Base-by-base conservation (phyloP, 768 basidiomycete genomes). In the Boletus subparvulus region DNA sequence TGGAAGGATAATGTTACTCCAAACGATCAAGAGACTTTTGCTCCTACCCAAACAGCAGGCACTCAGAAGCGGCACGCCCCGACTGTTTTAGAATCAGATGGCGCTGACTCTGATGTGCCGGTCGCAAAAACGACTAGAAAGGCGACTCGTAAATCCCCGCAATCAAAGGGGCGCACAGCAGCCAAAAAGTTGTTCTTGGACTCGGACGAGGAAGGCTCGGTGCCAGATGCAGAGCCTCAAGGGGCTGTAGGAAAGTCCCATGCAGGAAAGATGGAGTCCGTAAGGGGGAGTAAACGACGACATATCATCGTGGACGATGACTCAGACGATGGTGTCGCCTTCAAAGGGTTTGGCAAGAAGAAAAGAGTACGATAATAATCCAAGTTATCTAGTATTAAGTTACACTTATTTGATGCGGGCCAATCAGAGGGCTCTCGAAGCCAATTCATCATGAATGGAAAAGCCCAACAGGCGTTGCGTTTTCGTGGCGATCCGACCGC, bases 401-500 rank as follows among this genome's bases (percentile, higher is more conserved):
- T 59, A 61, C 42, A 11, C 4, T 3, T 30, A 43, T 55, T 26
- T 47, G 37, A 44, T 28, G 7, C 28, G 28, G 8, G 8, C 6
- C 24, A 13, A 30, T 43, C 55, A 60, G 33, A 28, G 39, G 2
- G 46, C n/a, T 42, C 37, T 52, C 67, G 57, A 42, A 47, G 59
- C 67, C 51, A 93, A 65, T 73, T 91, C 89, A 47, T 88, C 83
- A 59, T 92, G 83, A 61, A 94, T 86, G 26, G 88, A 91, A 73
- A 94, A 95, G 16, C 85, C 85, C 12, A 94, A 78, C 59, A 93
- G 71, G 56, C 93, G 77, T 68, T 95, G 93, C 6, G 90, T 93
- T 74, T 95, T 95, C 7, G 90, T 83, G 6, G 93, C 92, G 61
- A 90, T 84, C 33, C 93, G 77, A n/a, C 93, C 93, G 8, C 92